Evolutionary conservation across 2,329 filamentous ascomycete genomes (phyloP), one percentile per base, ranked within the genome.

Genomic region (Zalaria obscura): DNA sequence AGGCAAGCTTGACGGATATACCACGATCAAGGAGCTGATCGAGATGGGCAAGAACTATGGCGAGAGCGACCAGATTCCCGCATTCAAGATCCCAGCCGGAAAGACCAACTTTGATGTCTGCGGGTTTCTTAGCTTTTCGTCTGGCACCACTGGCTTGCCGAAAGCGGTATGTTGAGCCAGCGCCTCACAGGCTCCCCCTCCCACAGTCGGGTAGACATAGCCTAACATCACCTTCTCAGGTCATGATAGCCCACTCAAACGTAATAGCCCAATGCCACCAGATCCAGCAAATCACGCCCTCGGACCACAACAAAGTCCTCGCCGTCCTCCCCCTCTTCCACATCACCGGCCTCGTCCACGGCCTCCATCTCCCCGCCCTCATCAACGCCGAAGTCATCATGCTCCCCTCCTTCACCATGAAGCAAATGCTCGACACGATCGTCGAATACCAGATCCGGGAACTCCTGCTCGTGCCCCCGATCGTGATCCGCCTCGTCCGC

Each of bases 351-450:
- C 65, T 80, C 2, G 70, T 79, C 3, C 75, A 79, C 50, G 65
- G 72, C 32, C 66, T 82, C 45, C 75, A 81, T 52, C 62, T 81
- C 0, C 77, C 78, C 0, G 57, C 80, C 27, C 55, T 76, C 5
- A 60, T 79, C 35, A 80, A 82, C 52, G 74, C 73, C n/a, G 69
- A 79, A 49, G 75, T 81, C 27, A 68, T 75, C 53, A 78, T 82
- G 67, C 65, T 81, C 1, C 73, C 76, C 0, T 56, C 66, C 4
- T 83, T 82, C 58, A 75, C 69, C n/a, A 75, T 80, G 68, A 61
- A 69, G 31, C 54, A 57, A 25, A 75, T 78, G 68, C 68, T 79
- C 6, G 50, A 64, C 28, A 64, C 72, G 0, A 64, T 77, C 9
- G 59, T 63, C 34, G 57, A 69, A 36, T 69, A 76, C 59, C 61